Evolutionary conservation across 2,329 filamentous ascomycete genomes (phyloP), one percentile per base, ranked within the genome.

Genomic region (Atkinsonella texensis): DNA sequence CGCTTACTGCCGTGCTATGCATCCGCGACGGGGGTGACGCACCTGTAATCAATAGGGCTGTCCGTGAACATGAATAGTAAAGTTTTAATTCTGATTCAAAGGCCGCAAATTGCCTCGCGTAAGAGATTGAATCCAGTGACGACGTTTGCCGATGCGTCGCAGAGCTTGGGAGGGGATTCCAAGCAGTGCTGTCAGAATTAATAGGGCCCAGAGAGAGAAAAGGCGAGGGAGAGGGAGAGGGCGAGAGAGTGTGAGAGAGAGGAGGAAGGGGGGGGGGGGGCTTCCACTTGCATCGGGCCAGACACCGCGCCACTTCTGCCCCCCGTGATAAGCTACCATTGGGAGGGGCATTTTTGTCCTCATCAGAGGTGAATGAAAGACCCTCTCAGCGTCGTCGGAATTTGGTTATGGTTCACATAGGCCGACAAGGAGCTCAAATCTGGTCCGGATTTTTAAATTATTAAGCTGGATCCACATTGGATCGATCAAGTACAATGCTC

Each of bases 121-220:
- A 38, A 38, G 31, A 60, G 48, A 52, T 60, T 54, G 15, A 23
- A 45, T 40, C 52, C 40, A 47, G 51, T 46, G 23, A 35, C 42
- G 50, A 35, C 41, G 32, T 53, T 52, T 54, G 52, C 53, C 58
- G 56, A 54, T 51, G 46, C 56, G 35, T 38, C 35, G 35, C 35
- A 15, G 35, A 38, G 35, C 35, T 38, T 38, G 15, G 35, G 35
- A 38, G 7, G 11, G 35, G 15, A 9, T 12, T 38, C 4, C 35
- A 13, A 38, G 35, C 35, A 38, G 35, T 38, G 35, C 3, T 38
- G 35, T 13, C 35, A 38, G 35, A 38, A 12, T 38, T 4, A 38
- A 38, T 15, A 38, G 35, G 35, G 11, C 9, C 5, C 11, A 1
- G 11, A 15, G 35, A 12, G 15, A 35, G 35, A 38, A 9, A 15